Conservation (phyloP, 1,139 yeast genomes). For the Zygoascus hellenicus region DNA sequence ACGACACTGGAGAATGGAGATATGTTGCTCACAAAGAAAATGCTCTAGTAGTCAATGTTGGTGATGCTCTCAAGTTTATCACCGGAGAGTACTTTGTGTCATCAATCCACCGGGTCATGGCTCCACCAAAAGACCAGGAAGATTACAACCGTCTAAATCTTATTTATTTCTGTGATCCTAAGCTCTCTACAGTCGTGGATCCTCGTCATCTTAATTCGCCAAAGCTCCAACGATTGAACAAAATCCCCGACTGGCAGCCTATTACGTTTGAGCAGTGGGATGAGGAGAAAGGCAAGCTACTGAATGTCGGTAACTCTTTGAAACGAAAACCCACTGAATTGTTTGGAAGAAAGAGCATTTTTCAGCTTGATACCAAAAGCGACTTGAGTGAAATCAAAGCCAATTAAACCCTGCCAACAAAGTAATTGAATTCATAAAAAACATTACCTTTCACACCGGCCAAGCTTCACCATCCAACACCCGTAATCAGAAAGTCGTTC, state of each 20-base stretch:
- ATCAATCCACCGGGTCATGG: conserved; percentile 32
- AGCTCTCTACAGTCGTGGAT: conserved; percentile 11
- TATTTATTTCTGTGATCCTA: conserved; percentile 27
- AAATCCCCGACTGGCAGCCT: conserved; percentile 35
- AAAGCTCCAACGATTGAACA: conserved; percentile 8
- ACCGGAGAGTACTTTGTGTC: conserved; percentile 34
- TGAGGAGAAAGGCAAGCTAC: conserved; percentile 38
- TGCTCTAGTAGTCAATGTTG: conserved; percentile 31
- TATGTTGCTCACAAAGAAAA: conserved; percentile 32
- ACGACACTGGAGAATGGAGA: conserved; percentile 30
- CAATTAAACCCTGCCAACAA: background rate
- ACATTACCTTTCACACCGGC: too few relatives aligned
- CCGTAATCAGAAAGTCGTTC: too few relatives aligned
- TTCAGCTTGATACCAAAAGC: conserved; percentile 6
- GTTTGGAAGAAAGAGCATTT: conserved; percentile 32
- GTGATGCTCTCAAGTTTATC: conserved; percentile 33
- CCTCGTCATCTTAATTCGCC: conserved; percentile 10
- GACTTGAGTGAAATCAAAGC: conserved; percentile 1
- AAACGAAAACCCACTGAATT: conserved; percentile 38
- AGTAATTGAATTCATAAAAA: background rate
- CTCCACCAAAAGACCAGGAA: conserved; percentile 34
- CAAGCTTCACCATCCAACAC: too few relatives aligned
- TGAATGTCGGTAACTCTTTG: conserved; percentile 33
- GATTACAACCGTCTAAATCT: conserved; percentile 29
- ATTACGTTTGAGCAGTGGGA: conserved; percentile 40